phyloP scores from a whole-genome alignment of 2,329 filamentous ascomycete genomes.

The Exophiala sideris region DNA sequence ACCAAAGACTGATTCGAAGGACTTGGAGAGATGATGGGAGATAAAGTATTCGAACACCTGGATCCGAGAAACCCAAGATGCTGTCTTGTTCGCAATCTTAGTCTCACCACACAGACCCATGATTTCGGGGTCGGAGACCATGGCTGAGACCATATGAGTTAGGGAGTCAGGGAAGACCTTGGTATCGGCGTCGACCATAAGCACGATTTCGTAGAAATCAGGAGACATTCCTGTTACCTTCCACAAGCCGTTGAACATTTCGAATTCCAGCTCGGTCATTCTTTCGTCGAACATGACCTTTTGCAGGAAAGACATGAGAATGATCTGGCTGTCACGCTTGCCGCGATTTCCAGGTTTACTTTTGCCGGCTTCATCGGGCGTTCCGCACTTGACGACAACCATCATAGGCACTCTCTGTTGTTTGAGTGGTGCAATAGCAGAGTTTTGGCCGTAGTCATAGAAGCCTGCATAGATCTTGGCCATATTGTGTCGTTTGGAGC shows the following conservation, averaged over 20 bases:
- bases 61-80: conserved; percentile 94
- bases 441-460: conserved; percentile 88
- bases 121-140: conserved; percentile 98
- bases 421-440: conserved; percentile 74
- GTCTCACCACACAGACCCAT: conserved; percentile 99
- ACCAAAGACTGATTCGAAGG: conserved; percentile 97
- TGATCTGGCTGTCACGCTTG: conserved; percentile 98
- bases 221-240: conserved; percentile 97
- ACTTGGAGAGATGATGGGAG: conserved; percentile 93
- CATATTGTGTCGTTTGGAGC: conserved; percentile 98
- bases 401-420: conserved; percentile 98
- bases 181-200: conserved; percentile 99
- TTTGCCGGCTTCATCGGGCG: conserved; percentile 74
- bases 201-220: conserved; percentile 94
- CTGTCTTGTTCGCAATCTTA: conserved; percentile 97
- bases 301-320: conserved; percentile 98
- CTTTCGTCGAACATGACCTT: conserved; percentile 99
- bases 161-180: conserved; percentile 98
- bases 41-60: conserved; percentile 98
- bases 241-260: conserved; percentile 99
- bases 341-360: conserved; percentile 94
- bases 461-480: conserved; percentile 97
- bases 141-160: conserved; percentile 97
- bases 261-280: conserved; percentile 98
- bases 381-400: conserved; percentile 91